Evolutionary conservation across 768 basidiomycete species (phyloP), one percentile per base, ranked within the genome.

Genomic region (Hypsizygus marmoreus): DNA sequence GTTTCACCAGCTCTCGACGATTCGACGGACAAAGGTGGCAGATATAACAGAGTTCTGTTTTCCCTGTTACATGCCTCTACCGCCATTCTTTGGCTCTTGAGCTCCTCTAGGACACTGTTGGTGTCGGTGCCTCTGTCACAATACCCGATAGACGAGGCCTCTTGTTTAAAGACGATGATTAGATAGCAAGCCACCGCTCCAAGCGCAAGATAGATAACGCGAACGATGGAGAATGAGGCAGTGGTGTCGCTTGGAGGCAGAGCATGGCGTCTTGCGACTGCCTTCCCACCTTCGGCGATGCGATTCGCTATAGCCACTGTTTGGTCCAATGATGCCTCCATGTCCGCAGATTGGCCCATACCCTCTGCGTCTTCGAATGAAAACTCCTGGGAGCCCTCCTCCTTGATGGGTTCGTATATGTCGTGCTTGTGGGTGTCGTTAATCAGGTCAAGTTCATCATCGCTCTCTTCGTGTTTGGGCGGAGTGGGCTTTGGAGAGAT

Each of bases 111-210:
- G 2, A 70, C 68, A 17, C 55, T 62, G 61, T 86, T 93, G 22
- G 82, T 85, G 53, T 72, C 68, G 45, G 63, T 78, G 14, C 79
- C 84, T 26, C 77, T 65, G 51, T 88, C 81, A 59, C 91, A 93
- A 64, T 81, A 93, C 4, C 91, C 91, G 54, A 93, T 82, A 9
- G 73, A 62, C 2, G 82, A 70, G 4, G 90, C 90, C 54, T 86
- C 81, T 10, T 54, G 48, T 67, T 90, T 91, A 71, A 81, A 88
- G 13, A 72, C 71, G 55, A 72, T 53, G 14, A 72, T 50, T 17
- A 65, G 51, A 49, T 63, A 66, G 11, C 63, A 66, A 14, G 65
- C 51, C 13, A 65, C 58, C 17, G 75, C 46, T 8, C 70, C 49
- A 22, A 74, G 49, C 4, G 71, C 44, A 47, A 72, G 47, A 41